A percentile compares a stretch with the other conserved stretches of the same genome.
Conservation (phyloP, 805 yeast species). For the Candida sakaeoensis region DNA sequence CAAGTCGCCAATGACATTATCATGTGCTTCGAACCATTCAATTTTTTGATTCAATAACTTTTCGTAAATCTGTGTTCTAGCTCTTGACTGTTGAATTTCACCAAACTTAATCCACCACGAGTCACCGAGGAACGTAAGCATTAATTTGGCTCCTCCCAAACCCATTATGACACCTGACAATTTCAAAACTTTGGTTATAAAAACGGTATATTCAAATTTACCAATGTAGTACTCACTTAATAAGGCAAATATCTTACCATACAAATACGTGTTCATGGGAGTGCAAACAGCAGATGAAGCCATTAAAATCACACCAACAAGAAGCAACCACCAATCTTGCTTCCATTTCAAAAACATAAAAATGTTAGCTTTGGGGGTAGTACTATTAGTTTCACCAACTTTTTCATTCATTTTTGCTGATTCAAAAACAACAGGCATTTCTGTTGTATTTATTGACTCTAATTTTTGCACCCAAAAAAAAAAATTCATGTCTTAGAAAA, state of each 20-base stretch:
- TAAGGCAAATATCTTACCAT: constrained; percentile 57
- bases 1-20: constrained; percentile 57
- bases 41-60: constrained; percentile 45
- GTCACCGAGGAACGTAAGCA: constrained; percentile 50
- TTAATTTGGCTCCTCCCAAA: constrained; percentile 28
- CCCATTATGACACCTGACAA: constrained; percentile 31
- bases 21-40: constrained; percentile 61
- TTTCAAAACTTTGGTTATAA: constrained; percentile 22
- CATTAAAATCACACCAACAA: constrained; percentile 35
- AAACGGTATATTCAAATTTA: constrained; percentile 19
- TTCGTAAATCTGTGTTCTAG: constrained; percentile 44
- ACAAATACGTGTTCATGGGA: constrained; percentile 58
- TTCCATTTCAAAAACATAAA: constrained; percentile 14
- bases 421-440: neutral
- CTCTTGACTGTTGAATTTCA: constrained; percentile 60
- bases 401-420: neutral
- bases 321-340: constrained; percentile 14
- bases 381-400: neutral
- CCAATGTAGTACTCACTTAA: constrained; percentile 29
- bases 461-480: constrained; percentile 2
- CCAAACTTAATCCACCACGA: constrained; percentile 67
- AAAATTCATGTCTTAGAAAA: neutral
- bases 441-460: neutral
- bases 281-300: constrained; percentile 53
- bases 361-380: constrained; percentile 5